Percentiles rank a stretch among this genome's conserved stretches.
Evolutionary conservation across 805 yeast genomes (phyloP).

Genomic region (Lachancea lanzarotensis): DNA sequence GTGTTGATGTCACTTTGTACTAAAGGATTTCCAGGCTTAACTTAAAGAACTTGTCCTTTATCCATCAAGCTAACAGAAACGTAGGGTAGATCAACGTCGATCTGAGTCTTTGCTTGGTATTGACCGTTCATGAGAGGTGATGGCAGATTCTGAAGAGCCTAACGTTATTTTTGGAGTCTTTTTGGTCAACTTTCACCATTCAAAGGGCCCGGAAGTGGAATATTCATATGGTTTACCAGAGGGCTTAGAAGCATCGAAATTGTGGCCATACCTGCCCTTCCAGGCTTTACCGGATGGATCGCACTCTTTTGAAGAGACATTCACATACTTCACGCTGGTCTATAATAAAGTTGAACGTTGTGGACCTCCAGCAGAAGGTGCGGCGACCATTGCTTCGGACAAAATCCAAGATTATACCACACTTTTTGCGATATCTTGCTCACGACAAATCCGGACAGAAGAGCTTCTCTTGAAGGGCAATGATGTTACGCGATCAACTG

Average conservation of each 20-base stretch:
- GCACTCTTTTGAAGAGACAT: constrained; percentile 88
- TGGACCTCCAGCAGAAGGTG: constrained; percentile 36
- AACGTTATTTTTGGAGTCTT: constrained; percentile 69
- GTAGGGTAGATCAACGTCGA: too few relatives aligned
- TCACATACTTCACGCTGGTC: constrained; percentile 79
- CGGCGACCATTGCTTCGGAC: constrained; percentile 35
- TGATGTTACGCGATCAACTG: constrained; percentile 76
- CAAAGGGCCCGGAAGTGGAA: constrained; percentile 91
- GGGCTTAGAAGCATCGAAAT: constrained; percentile 26
- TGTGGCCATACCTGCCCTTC: constrained; percentile 87
- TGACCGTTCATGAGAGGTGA: background rate
- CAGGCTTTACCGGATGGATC: constrained; percentile 96
- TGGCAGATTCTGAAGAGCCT: background rate
- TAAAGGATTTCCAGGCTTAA: background rate
- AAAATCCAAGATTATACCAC: constrained; percentile 43
- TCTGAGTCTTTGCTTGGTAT: background rate
- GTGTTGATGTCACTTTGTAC: constrained; percentile 3
- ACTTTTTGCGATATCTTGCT: constrained; percentile 91
- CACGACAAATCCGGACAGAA: constrained; percentile 66
- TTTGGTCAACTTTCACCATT: constrained; percentile 87
- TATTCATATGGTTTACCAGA: constrained; percentile 62
- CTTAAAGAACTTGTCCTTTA: background rate
- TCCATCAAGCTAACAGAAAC: background rate
- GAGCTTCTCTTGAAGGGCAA: constrained; percentile 50
- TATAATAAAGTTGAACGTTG: constrained; percentile 47